Base-by-base conservation (phyloP, 2,329 filamentous ascomycete genomes). In the Fusarium fujikuroi region DNA sequence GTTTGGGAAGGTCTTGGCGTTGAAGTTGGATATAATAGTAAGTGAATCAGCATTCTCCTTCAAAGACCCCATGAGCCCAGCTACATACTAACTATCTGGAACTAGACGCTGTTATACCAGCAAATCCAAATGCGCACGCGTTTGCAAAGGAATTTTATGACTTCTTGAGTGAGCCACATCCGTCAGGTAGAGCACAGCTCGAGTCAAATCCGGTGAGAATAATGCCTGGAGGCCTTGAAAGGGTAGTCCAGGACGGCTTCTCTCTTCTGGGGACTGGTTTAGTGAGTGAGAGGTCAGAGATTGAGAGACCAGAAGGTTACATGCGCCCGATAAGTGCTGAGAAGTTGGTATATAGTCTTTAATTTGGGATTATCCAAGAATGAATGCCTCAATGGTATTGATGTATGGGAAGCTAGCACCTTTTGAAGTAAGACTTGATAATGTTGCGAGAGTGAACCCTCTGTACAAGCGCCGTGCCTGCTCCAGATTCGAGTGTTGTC, bases 1-100 rank as follows among this genome's bases (percentile, higher is more conserved):
- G 84, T 84, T 0, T 85, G 83, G 83, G 81, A 85, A 56, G 84
- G 80, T 0, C 73, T 85, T 0, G 83, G 84, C 0, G 80, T 80
- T 40, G 80, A 84, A 25, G 71, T 85, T 16, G 72, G 80, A 15
- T 85, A 85, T 23, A 79, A 83, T 19, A 75, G 56, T 76, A 78
- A 16, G 77, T 72, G 1, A 11, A 43, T 28, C 15, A 5, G 1
- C 30, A 21, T 6, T 16, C 0, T 1, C 5, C 0, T 4, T 0
- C 28, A 18, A 2, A 9, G 12, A 7, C 2, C 14, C 1, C 7
- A 4, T 2, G 5, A 7, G 5, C 12, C 18, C 0, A 0, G 0
- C 3, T 3, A 9, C 0, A 2, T 7, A 1, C 23, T 62, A 11
- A 47, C 9, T 6, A 5, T n/a, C 2, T 9, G 0, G 2, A 21